These are phyloP conservation scores for Xylaria longipes DNA, from an alignment of 495 filamentous ascomycete species.

Conservation along the genomic window DNA sequence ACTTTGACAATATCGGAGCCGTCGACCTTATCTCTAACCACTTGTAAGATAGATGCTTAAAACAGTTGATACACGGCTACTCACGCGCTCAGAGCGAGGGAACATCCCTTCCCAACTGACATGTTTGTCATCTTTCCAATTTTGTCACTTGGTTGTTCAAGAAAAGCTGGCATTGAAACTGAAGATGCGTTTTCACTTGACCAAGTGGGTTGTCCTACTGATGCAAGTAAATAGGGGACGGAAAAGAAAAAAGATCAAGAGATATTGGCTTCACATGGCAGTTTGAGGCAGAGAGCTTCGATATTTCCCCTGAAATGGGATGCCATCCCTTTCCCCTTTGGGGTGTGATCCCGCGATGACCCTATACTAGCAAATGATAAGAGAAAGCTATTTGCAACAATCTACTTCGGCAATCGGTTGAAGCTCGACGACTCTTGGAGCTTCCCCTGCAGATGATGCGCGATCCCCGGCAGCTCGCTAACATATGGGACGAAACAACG, in stretches of 20 bases:
- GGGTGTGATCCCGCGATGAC: not conserved
- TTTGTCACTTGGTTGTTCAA: constrained; percentile 3
- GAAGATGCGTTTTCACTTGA: not conserved
- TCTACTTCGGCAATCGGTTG: constrained; percentile 6
- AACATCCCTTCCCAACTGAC: constrained; percentile 27
- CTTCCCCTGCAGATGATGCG: constrained; percentile 20
- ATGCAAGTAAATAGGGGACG: not conserved
- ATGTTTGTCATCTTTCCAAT: constrained; percentile 30
- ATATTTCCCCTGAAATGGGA: not conserved
- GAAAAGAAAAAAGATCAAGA: not conserved
- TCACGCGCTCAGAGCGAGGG: constrained; percentile 31
- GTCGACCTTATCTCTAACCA: constrained; percentile 28
- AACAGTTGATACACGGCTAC: constrained; percentile 10
- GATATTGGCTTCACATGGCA: not conserved
- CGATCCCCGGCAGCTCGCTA: not conserved
- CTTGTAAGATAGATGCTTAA: constrained; percentile 8
- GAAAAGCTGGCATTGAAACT: not conserved
- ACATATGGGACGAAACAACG: constrained; percentile 25
- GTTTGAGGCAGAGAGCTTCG: constrained; percentile 11
- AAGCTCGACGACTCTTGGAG: constrained; percentile 19
- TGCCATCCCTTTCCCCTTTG: constrained; percentile 19
- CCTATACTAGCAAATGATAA: not conserved
- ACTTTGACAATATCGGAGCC: constrained; percentile 47
- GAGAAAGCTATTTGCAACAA: not conserved
- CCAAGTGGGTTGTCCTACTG: not conserved